A percentile compares a stretch with the other conserved stretches of the same genome.
These are phyloP conservation scores for Echinosophora koreensis DNA, from an alignment of 306 rosid species.

Conservation along the genomic window DNA sequence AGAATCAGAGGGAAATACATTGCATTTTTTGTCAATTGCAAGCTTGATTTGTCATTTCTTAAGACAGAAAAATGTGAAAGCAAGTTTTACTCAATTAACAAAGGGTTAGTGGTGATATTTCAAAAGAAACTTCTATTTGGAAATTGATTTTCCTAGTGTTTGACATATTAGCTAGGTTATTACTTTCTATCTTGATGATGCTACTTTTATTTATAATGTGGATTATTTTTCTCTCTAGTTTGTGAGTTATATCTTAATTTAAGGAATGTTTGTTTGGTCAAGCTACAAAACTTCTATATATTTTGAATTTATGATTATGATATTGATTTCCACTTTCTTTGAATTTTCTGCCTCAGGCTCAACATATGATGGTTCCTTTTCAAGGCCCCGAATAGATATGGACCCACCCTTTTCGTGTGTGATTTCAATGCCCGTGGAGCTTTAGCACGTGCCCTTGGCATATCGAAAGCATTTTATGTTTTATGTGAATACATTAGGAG, in stretches of 20 bases:
- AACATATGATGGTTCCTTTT: conserved; percentile 72
- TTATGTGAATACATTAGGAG: conserved; percentile 47
- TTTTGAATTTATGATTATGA: background rate
- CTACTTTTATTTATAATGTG: background rate
- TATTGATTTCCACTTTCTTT: conserved; percentile 12
- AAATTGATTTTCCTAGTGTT: background rate
- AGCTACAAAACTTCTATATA: conserved; percentile 4
- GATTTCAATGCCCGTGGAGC: conserved; percentile 43
- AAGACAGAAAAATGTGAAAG: background rate
- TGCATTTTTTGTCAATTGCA: background rate
- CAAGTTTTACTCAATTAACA: background rate
- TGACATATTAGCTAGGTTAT: background rate
- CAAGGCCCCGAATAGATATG: conserved; percentile 69
- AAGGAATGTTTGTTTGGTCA: background rate
- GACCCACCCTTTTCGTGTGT: conserved; percentile 27
- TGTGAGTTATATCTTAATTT: background rate
- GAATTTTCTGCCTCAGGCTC: conserved; percentile 58
- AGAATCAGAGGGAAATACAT: background rate
- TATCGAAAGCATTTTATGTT: conserved; percentile 37
- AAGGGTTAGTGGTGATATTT: background rate
- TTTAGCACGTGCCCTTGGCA: conserved; percentile 33
- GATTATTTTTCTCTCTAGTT: background rate
- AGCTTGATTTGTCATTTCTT: background rate
- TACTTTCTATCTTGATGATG: background rate
- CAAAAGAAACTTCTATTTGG: background rate